Evolutionary conservation across 176 grass and related monocot genomes (phyloP).

Genomic region (Triticum timopheevii): DNA sequence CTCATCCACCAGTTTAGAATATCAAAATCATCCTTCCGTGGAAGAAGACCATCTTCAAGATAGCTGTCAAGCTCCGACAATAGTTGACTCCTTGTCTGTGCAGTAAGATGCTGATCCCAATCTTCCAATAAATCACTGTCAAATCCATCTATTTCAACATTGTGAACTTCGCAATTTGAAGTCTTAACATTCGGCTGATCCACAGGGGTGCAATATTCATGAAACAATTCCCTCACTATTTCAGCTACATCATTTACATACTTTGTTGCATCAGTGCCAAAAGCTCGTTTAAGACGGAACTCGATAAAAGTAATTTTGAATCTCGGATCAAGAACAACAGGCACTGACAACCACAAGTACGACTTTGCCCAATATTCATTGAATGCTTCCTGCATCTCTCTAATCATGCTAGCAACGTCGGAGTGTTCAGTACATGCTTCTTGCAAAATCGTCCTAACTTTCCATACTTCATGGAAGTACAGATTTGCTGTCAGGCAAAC

Average conservation of each 20-base stretch:
- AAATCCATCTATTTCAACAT: constrained; percentile 37
- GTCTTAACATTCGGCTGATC: constrained; percentile 13
- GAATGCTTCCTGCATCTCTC: constrained; percentile 44
- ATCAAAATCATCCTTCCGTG: constrained; percentile 55
- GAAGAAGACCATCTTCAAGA: constrained; percentile 50
- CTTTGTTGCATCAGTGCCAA: constrained; percentile 27
- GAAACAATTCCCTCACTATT: constrained; percentile 33
- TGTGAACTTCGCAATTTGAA: constrained; percentile 16
- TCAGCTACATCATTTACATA: constrained; percentile 34
- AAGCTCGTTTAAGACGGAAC: constrained; percentile 46
- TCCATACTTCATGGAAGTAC: constrained; percentile 59
- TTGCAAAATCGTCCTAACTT: constrained; percentile 42
- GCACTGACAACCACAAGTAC: constrained; percentile 37
- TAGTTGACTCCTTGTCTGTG: constrained; percentile 38
- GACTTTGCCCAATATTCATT: constrained; percentile 48
- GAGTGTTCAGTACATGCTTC: constrained; percentile 36
- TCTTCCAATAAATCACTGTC: constrained; percentile 45
- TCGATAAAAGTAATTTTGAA: constrained; percentile 55
- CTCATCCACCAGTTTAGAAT: constrained; percentile 57
- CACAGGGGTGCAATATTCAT: constrained; percentile 35
- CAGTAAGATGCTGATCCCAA: constrained; percentile 50
- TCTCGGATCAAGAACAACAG: constrained; percentile 57
- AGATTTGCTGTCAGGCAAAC: constrained; percentile 35
- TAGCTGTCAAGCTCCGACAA: constrained; percentile 45
- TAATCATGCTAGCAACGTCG: constrained; percentile 50